These are phyloP conservation scores for Emmonsia crescens DNA, from an alignment of 2,329 filamentous ascomycete genomes.

Conservation along the genomic window DNA sequence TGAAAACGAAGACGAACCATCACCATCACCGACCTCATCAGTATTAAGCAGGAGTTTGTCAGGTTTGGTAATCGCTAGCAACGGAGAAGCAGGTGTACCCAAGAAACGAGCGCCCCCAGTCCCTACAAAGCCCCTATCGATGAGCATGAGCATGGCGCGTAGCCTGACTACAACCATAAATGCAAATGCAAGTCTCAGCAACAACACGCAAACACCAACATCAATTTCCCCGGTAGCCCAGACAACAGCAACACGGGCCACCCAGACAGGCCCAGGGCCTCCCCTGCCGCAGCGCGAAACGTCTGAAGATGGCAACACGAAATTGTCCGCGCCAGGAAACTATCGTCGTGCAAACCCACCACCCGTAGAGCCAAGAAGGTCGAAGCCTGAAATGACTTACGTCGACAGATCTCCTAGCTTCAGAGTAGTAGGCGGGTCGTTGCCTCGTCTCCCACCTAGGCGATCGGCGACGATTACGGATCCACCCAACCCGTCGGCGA, in stretches of 20 bases:
- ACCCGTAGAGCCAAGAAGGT: constrained; percentile 1
- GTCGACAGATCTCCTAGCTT: neutral
- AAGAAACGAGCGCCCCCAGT: constrained; percentile 8
- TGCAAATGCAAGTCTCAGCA: neutral
- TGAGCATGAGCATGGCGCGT: neutral
- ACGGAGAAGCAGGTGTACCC: neutral
- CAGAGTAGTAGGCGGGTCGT: neutral
- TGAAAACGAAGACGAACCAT: neutral
- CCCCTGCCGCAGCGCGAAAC: neutral
- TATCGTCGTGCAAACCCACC: neutral
- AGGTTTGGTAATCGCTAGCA: neutral
- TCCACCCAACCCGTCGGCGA: neutral
- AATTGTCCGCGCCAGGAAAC: neutral
- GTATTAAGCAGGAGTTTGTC: neutral
- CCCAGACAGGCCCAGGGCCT: neutral
- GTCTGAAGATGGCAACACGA: neutral
- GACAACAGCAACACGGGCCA: neutral
- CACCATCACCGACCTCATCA: neutral
- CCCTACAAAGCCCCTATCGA: constrained; percentile 4
- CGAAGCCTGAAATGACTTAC: neutral
- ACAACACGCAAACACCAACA: neutral
- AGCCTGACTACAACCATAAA: neutral
- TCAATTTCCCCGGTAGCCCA: neutral
- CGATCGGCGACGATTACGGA: neutral
- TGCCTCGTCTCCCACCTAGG: constrained; percentile 1